Percentiles rank a stretch among this genome's conserved stretches.
Conservation (phyloP, 306 rosid species). For the Medicago arabica region DNA sequence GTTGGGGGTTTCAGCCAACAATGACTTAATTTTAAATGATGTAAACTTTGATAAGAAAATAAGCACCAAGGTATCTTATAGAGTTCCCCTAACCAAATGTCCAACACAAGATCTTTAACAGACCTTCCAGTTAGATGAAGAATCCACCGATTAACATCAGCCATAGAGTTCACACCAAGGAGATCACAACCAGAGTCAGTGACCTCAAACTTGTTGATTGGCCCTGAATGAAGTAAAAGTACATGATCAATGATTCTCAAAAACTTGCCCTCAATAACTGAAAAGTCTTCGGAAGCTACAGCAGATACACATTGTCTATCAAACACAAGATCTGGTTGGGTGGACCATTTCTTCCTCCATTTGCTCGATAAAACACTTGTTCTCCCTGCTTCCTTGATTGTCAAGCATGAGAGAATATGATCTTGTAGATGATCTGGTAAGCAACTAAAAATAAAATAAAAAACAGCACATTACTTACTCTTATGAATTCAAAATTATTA, state of each 20-base stretch:
- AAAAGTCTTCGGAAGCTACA: background rate
- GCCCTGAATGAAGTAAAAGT: background rate
- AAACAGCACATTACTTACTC: too few relatives aligned
- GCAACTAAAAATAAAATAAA: slow-evolving; percentile 50
- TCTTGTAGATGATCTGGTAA: slow-evolving; percentile 59
- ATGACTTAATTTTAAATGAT: background rate
- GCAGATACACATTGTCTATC: slow-evolving; percentile 39
- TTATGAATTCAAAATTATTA: slow-evolving; percentile 2
- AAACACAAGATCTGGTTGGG: slow-evolving; percentile 56
- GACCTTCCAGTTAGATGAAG: background rate
- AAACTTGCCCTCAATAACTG: background rate
- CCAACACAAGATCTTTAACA: background rate
- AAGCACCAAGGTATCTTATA: background rate
- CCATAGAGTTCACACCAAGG: background rate
- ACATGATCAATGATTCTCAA: background rate
- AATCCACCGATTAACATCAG: background rate
- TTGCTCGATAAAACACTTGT: slow-evolving; percentile 68
- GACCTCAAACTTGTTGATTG: background rate
- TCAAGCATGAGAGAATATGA: slow-evolving; percentile 49
- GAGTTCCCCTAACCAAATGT: rapidly evolving
- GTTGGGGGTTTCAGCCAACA: background rate
- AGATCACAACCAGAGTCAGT: too few relatives aligned
- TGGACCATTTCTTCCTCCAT: slow-evolving; percentile 68
- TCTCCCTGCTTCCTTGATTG: slow-evolving; percentile 58
- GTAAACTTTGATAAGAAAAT: background rate